These are phyloP conservation scores for Aspergillus pseudotamarii DNA, from an alignment of 2,329 filamentous ascomycete species.

Conservation along the genomic window DNA sequence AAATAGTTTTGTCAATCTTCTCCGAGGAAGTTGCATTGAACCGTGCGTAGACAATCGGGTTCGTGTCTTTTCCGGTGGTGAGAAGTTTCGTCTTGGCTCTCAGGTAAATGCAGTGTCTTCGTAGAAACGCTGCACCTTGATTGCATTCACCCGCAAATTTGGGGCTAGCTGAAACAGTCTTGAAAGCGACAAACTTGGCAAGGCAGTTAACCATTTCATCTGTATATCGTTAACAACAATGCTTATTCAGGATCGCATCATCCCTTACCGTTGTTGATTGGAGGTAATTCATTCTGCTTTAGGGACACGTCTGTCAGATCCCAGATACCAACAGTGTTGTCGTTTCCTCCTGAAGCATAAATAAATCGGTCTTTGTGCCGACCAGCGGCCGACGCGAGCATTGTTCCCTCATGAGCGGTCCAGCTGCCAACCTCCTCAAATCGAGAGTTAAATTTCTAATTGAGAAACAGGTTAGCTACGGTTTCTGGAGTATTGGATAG, in stretches of 20 bases:
- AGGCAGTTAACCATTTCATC: conserved; percentile 70
- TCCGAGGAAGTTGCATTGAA: conserved; percentile 75
- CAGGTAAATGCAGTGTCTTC: conserved; percentile 86
- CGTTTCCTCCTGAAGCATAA: conserved; percentile 93
- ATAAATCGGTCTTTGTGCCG: conserved; percentile 72
- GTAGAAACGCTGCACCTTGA: conserved; percentile 86
- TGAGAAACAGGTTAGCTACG: not conserved
- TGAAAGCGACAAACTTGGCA: conserved; percentile 85
- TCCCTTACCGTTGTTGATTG: conserved; percentile 59
- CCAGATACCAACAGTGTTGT: conserved; percentile 88
- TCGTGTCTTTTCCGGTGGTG: conserved; percentile 76
- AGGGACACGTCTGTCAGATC: conserved; percentile 64
- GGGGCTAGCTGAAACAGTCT: conserved; percentile 83
- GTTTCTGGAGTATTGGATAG: no score
- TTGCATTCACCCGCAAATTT: conserved; percentile 91
- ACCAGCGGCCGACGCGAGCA: conserved; percentile 79
- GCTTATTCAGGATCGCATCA: not conserved
- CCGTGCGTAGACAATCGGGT: conserved; percentile 89
- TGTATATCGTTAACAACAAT: conserved; percentile 29
- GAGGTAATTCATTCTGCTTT: conserved; percentile 47
- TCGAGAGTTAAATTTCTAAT: conserved; percentile 73
- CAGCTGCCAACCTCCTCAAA: conserved; percentile 79
- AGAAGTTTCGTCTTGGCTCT: conserved; percentile 89
- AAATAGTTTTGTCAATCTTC: conserved; percentile 74
- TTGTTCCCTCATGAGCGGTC: conserved; percentile 83